phyloP scores from a whole-genome alignment of 2,329 filamentous ascomycete genomes.

The Lachnellula arida region DNA sequence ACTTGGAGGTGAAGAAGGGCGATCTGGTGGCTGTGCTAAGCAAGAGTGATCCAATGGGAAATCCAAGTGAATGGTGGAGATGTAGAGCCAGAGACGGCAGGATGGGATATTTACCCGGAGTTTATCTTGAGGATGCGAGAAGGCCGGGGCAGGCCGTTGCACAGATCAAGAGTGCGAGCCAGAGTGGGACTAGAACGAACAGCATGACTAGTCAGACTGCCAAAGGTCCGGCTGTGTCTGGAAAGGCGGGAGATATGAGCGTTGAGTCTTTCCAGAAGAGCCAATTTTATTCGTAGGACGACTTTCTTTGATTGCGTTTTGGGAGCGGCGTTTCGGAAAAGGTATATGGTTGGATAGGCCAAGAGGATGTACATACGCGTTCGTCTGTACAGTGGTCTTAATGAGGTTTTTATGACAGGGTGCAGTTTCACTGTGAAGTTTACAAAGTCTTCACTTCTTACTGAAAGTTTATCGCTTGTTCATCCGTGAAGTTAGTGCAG shows the following conservation, averaged over 20 bases:
- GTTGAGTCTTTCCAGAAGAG: constrained; percentile 69
- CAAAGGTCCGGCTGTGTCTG: constrained; percentile 45
- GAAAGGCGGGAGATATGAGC: constrained; percentile 59
- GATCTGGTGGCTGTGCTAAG: constrained; percentile 91
- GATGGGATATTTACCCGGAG: constrained; percentile 85
- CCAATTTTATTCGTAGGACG: constrained; percentile 56
- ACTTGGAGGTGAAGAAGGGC: constrained; percentile 88
- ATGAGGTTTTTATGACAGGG: background rate
- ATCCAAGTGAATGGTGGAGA: constrained; percentile 94
- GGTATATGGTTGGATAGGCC: background rate
- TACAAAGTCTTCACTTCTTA: too few relatives aligned
- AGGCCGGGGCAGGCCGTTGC: constrained; percentile 42
- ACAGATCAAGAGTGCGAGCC: constrained; percentile 31
- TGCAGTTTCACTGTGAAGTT: background rate
- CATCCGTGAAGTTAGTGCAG: background rate
- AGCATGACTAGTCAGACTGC: constrained; percentile 37
- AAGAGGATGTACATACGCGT: background rate
- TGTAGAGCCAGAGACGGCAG: constrained; percentile 86
- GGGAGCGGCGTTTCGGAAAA: background rate
- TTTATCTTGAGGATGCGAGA: constrained; percentile 76
- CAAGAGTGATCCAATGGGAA: constrained; percentile 88
- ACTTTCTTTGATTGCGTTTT: background rate
- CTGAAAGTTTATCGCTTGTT: background rate
- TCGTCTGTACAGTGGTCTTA: background rate
- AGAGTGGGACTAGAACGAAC: constrained; percentile 42